Percentiles rank a stretch among this genome's conserved stretches.
Conservation (phyloP, 1,139 yeast species). For the Yamadazyma triangularis region DNA sequence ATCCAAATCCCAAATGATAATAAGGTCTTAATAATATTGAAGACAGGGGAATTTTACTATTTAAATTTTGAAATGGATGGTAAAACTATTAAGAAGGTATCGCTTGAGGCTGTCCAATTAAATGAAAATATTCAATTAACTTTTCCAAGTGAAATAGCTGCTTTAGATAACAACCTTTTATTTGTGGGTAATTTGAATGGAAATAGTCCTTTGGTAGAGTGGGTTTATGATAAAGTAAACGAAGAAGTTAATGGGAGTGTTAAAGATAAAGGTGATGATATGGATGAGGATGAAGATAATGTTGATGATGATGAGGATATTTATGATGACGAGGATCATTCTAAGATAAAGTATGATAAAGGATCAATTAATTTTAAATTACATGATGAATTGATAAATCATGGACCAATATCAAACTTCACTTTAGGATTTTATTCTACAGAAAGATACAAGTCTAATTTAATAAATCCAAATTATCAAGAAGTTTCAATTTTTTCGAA, state of each 20-base stretch:
- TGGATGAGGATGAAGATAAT: constrained; percentile 13
- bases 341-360: constrained; percentile 24
- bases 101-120: constrained; percentile 25
- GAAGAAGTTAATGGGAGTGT: background rate
- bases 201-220: constrained; percentile 31
- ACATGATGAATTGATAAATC: constrained; percentile 55
- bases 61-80: constrained; percentile 52
- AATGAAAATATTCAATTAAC: constrained; percentile 20
- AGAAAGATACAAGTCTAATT: constrained; percentile 53
- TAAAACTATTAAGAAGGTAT: constrained; percentile 36
- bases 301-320: constrained; percentile 24
- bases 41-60: constrained; percentile 47
- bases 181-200: constrained; percentile 35
- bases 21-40: constrained; percentile 49
- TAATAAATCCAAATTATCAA: constrained; percentile 61
- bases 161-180: constrained; percentile 31
- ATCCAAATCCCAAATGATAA: constrained; percentile 44
- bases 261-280: constrained; percentile 7
- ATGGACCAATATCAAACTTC: constrained; percentile 74
- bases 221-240: constrained; percentile 19
- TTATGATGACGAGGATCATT: constrained; percentile 33
- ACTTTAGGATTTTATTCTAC: constrained; percentile 61
- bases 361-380: constrained; percentile 35
- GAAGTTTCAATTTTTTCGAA: constrained; percentile 69
- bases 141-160: constrained; percentile 30